Percentiles rank a stretch among this genome's conserved stretches.
These are phyloP conservation scores for Suhomyces sp. DNA, from an alignment of 805 yeast species.

Conservation along the genomic window DNA sequence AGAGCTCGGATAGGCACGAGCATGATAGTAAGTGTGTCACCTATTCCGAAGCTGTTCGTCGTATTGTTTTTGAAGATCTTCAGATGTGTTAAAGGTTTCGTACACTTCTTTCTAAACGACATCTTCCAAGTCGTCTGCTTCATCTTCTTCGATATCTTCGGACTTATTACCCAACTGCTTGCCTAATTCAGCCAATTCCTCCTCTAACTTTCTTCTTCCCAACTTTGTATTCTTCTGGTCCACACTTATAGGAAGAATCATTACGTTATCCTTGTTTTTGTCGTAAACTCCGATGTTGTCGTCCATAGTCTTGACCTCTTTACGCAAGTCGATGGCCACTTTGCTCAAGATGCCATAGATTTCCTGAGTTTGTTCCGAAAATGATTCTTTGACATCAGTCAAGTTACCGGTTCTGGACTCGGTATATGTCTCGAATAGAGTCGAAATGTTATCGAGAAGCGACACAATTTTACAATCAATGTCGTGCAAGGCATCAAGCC, in stretches of 20 bases:
- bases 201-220: constrained; percentile 56
- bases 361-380: constrained; percentile 42
- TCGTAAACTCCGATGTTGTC: constrained; percentile 51
- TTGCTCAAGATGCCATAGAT: constrained; percentile 57
- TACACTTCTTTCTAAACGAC: too few species aligned
- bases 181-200: constrained; percentile 35
- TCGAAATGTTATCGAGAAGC: constrained; percentile 49
- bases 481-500: constrained; percentile 51
- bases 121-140: too few species aligned
- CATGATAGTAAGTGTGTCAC: background rate
- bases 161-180: constrained; percentile 11
- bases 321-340: constrained; percentile 59
- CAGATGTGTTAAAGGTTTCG: too few species aligned
- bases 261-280: constrained; percentile 43
- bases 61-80: background rate
- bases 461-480: constrained; percentile 55
- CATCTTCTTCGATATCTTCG: constrained; percentile 5
- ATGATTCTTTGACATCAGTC: constrained; percentile 33
- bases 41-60: background rate
- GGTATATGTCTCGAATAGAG: constrained; percentile 44
- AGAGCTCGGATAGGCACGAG: too few species aligned
- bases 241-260: constrained; percentile 65
- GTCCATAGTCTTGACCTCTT: constrained; percentile 66
- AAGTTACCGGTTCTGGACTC: constrained; percentile 20
- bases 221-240: constrained; percentile 70